Conservation (phyloP, 1,284 basidiomycete genomes). For the Kwoniella shivajii region DNA sequence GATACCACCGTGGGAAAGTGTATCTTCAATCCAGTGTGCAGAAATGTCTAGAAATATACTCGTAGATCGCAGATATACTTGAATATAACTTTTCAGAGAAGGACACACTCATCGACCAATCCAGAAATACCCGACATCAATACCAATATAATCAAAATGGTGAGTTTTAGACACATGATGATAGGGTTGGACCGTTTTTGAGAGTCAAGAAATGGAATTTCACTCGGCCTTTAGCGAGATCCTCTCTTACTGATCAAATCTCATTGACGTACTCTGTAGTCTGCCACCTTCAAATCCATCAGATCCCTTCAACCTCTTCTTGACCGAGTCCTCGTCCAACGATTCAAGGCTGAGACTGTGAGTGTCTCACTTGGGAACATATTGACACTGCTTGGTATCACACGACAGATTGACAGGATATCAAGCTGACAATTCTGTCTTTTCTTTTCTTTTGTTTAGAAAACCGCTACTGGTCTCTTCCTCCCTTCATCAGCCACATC, state of each 20-base stretch:
- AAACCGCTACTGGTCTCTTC: constrained; percentile 93
- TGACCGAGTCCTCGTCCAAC: constrained; percentile 95
- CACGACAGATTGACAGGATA: neutral
- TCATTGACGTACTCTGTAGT: constrained; percentile 24
- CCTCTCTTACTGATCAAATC: neutral
- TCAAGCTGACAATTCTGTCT: constrained; percentile 4
- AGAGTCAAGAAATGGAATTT: neutral
- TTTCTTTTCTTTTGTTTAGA: constrained; percentile 58
- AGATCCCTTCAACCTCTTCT: constrained; percentile 86
- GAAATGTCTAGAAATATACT: constrained; percentile 9
- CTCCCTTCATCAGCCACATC: constrained; percentile 83
- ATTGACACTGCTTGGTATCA: too few relatives aligned
- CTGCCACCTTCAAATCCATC: constrained; percentile 87
- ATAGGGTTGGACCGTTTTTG: neutral
- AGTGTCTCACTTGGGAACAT: too few relatives aligned
- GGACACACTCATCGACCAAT: too few relatives aligned
- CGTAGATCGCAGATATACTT: too few relatives aligned
- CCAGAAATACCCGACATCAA: too few relatives aligned
- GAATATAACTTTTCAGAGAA: too few relatives aligned
- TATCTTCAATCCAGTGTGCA: neutral
- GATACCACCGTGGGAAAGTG: constrained; percentile 12
- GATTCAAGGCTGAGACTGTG: constrained; percentile 91
- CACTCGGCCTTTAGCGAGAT: neutral
- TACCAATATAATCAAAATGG: too few relatives aligned
- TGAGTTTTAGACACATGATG: neutral